Evolutionary conservation across 1,284 basidiomycete genomes (phyloP), one percentile per base, ranked within the genome.

Genomic region (Pterulicium gracile): DNA sequence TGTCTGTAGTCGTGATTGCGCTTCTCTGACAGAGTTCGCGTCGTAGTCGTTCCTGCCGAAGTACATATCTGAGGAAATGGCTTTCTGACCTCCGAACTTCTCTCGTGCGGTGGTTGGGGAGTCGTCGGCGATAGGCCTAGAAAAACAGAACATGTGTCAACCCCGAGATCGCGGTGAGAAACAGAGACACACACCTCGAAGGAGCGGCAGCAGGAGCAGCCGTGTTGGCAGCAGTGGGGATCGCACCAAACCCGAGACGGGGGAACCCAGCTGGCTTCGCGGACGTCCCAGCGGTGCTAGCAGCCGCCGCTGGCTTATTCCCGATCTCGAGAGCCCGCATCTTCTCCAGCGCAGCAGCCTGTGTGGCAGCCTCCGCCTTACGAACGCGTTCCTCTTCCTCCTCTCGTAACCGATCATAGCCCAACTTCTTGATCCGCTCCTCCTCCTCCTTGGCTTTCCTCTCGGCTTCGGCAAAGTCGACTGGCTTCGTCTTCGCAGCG

Each of bases 51-150:
- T 88, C 22, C 95, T 79, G 32, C 87, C 89, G 64, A 98, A 98
- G 73, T 90, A 98, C 87, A 95, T 93, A 61, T 98, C 96, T 1
- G 90, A 95, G 3, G 92, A 96, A 61, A 99, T 97, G 43, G 76
- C 89, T 63, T 98, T 98, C 61, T 98, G 95, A 52, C 60, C 67
- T 1, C 90, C 88, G 61, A 98, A 99, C 58, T 91, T 91, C 20
- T 92, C 84, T 51, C 93, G 79, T 1, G 96, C 95, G 20, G 79
- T 81, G 12, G 78, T 90, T 1, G 81, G 78, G 44, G 85, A 73
- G 43, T 89, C 81, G 44, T 81, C 84, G 14, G 56, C 58, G 0
- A 62, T 60, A 3, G 70, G 53, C 13, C 36, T 19, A 42, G 14
- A 43, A 36, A 15, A 22, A 35, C 23, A 39, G 20, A 46, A 27